Base-by-base conservation (phyloP, 345 rosid genomes). In the Pistacia atlantica region DNA sequence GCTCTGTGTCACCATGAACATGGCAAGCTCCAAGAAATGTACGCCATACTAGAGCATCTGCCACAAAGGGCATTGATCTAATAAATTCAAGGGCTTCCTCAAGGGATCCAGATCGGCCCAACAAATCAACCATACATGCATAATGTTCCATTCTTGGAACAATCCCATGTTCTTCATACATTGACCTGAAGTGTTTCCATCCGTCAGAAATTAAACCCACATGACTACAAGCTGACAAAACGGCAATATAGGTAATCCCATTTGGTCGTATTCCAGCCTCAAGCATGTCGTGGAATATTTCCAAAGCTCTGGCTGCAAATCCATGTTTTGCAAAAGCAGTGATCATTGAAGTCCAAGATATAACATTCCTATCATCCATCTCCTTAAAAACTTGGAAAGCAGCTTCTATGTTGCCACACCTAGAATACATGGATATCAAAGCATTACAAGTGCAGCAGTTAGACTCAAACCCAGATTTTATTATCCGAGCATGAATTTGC, bases 101-200 rank as follows among this genome's bases (percentile, higher is more conserved):
- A 31, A 89, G 90, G 13, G 75, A 82, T 20, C 95, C 92, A 0
- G 92, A 80, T 67, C 94, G 85, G 28, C 92, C 86, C 51, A 91
- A 70, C 73, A 93, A 84, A 86, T 93, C 97, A 73, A 91, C 94
- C 91, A 93, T 88, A 70, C 97, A 91, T 16, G 94, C 90, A 75
- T 93, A 89, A 61, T 91, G 97, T 68, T 91, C 96, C 90, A 88
- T 86, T 82, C 76, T 84, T 4, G 92, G 95, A 65, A 77, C 84
- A 80, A 93, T 83, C 28, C 90, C 84, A 18, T 91, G 88, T 52
- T 90, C 86, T 63, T 57, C 71, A 73, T 69, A 83, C 93, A 91
- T 93, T 69, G 87, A 89, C 51, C 83, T 76, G 78, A 88, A 90
- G 75, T 88, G 79, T 73, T 82, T 78, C 93, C 89, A 90, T 73